phyloP scores from a whole-genome alignment of 805 yeast genomes.

The Candida mattraensis region DNA sequence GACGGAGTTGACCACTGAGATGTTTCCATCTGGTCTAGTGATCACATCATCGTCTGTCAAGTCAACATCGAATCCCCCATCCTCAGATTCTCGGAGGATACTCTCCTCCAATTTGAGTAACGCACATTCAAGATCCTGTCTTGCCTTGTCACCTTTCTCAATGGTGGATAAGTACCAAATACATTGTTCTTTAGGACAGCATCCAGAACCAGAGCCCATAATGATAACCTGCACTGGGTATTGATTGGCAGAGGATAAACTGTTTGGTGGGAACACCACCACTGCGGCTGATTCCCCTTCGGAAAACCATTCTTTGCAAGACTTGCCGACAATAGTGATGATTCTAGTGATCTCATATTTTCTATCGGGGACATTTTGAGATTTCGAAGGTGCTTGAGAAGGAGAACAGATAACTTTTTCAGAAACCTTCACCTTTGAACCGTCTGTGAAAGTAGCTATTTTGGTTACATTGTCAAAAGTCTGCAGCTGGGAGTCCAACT shows the following conservation, averaged over 20 bases:
- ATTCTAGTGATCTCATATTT: slow-evolving; percentile 67
- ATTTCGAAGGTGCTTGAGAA: slow-evolving; percentile 52
- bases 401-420: slow-evolving; percentile 82
- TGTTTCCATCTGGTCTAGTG: slow-evolving; percentile 51
- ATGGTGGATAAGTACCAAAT: slow-evolving; percentile 87
- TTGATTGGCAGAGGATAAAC: slow-evolving; percentile 63
- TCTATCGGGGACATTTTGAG: slow-evolving; percentile 43
- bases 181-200: slow-evolving; percentile 82
- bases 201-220: slow-evolving; percentile 84
- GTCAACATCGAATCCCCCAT: slow-evolving; percentile 53
- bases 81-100: slow-evolving; percentile 75
- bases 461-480: slow-evolving; percentile 66
- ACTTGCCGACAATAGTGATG: slow-evolving; percentile 79
- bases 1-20: slow-evolving; percentile 74
- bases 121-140: slow-evolving; percentile 78
- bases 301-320: slow-evolving; percentile 89
- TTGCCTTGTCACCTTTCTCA: slow-evolving; percentile 68
- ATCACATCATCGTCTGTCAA: slow-evolving; percentile 54
- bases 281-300: slow-evolving; percentile 82
- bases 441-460: slow-evolving; percentile 73
- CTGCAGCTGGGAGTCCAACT: slow-evolving; percentile 64
- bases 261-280: slow-evolving; percentile 88
- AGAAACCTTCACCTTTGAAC: slow-evolving; percentile 67
- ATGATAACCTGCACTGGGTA: slow-evolving; percentile 84
- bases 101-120: slow-evolving; percentile 75